Percentiles rank a stretch among this genome's conserved stretches.
Conservation (phyloP, 371 early-diverging fungal species). For the Circinella minor region DNA sequence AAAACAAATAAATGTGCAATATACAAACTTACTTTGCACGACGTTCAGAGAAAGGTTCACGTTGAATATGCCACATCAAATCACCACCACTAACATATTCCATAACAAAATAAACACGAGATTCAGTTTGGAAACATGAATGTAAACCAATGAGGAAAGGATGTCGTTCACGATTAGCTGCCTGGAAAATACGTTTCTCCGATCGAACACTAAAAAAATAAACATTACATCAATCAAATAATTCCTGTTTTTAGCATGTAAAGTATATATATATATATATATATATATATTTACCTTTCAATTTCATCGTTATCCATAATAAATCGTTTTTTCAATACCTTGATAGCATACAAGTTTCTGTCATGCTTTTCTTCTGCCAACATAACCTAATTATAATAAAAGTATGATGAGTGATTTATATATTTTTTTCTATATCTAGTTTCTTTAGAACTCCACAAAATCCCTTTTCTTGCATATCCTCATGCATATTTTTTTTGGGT, state of each 20-base stretch:
- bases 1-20: neutral
- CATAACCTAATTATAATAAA: slow-evolving; percentile 72
- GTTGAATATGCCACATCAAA: slow-evolving; percentile 97
- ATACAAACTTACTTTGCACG: slow-evolving; percentile 70
- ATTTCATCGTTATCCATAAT: slow-evolving; percentile 95
- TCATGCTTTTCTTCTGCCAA: slow-evolving; percentile 90
- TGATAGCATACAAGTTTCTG: slow-evolving; percentile 92
- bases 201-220: slow-evolving; percentile 67
- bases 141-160: slow-evolving; percentile 98
- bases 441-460: no score
- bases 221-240: neutral
- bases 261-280: no score
- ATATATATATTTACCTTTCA: slow-evolving; percentile 53
- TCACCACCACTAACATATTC: slow-evolving; percentile 99
- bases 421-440: no score
- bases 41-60: slow-evolving; percentile 84
- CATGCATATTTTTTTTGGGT: neutral
- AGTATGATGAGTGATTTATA: neutral
- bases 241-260: no score
- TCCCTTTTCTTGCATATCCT: neutral
- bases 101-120: slow-evolving; percentile 98
- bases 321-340: slow-evolving; percentile 97
- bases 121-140: slow-evolving; percentile 94
- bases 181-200: slow-evolving; percentile 94
- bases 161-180: slow-evolving; percentile 88